Base-by-base conservation (phyloP, 768 basidiomycete species). In the Suillus paluster region DNA sequence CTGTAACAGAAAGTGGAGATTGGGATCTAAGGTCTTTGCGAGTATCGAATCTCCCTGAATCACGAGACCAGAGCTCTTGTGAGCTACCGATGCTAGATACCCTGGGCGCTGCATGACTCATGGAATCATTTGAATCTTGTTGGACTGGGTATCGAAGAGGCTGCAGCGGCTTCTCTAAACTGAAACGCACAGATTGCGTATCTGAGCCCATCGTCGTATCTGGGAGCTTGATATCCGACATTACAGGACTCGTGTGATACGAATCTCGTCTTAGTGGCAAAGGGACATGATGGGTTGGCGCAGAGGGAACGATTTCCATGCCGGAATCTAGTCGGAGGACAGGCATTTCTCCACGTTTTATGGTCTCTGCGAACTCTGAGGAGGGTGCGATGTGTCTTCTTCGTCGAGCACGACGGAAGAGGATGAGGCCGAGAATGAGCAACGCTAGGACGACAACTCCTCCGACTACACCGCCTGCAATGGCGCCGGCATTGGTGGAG, bases 391-490 rank as follows among this genome's bases (percentile, higher is more conserved):
- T 78, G 56, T 76, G 80, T 27, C 69, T 77, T 45, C 77, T 77
- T 21, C 59, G 60, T 23, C 81, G 81, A 19, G 79, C 76, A 45
- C 81, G 82, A 15, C 80, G 66, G 63, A 80, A 69, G 50, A 84
- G 42, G 53, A 86, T 62, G n/a, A 76, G 36, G 36, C 66, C 75
- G 9, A 80, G 57, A 7, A 70, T 50, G 17, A 79, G 38, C 50
- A 83, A 65, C 11, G 73, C 63, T 59, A 84, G 63, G 46, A 82
- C 63, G 10, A 80, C 62, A 38, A 84, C 70, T 34, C 77, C 80
- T n/a, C 84, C 86, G 19, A 89, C 63, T 52, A 86, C 77, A 17
- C 79, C 76, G 3, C 87, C 87, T 6, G 81, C 85, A 44, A 89
- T 84, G 5, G 78, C 78, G 11, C 83, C 86, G 10, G 75, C 75